Evolutionary conservation across 129 eudicot genomes (phyloP).

Genomic region (Glebionis coronaria): DNA sequence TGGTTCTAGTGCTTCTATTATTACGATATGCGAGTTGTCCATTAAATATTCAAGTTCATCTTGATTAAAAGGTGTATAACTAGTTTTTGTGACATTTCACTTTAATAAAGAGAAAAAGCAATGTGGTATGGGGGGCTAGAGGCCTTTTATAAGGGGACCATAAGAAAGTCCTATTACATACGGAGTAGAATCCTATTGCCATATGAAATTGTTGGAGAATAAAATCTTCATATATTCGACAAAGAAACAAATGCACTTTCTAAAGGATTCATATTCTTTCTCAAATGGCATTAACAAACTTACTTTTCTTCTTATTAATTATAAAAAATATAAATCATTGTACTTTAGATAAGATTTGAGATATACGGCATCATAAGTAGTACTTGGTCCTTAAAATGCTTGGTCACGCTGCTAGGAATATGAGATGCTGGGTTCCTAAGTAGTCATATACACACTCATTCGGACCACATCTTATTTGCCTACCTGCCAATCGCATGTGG

Average conservation of each 20-base stretch:
- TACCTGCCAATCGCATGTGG: conserved; percentile 8
- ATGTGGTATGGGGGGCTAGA: too few relatives aligned
- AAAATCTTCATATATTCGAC: too few relatives aligned
- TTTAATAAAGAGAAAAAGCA: too few relatives aligned
- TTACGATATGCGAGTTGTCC: too few relatives aligned
- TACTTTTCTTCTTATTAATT: neutral
- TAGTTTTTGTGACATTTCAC: too few relatives aligned
- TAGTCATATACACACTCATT: neutral
- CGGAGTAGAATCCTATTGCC: too few relatives aligned
- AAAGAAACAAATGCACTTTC: neutral
- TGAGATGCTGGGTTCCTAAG: conserved; percentile 6
- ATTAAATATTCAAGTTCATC: too few relatives aligned
- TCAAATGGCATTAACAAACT: neutral
- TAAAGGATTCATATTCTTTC: neutral
- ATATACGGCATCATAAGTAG: neutral
- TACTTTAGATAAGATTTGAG: neutral
- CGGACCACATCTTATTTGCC: neutral
- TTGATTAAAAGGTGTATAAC: too few relatives aligned
- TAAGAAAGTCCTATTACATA: too few relatives aligned
- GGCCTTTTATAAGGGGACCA: too few relatives aligned
- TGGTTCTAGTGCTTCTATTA: too few relatives aligned
- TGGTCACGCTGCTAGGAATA: neutral
- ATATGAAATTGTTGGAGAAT: too few relatives aligned
- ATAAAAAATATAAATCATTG: neutral
- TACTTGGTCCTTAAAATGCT: neutral